Conservation (phyloP, 2,329 filamentous ascomycete species). For the Venturiaceae sp. region DNA sequence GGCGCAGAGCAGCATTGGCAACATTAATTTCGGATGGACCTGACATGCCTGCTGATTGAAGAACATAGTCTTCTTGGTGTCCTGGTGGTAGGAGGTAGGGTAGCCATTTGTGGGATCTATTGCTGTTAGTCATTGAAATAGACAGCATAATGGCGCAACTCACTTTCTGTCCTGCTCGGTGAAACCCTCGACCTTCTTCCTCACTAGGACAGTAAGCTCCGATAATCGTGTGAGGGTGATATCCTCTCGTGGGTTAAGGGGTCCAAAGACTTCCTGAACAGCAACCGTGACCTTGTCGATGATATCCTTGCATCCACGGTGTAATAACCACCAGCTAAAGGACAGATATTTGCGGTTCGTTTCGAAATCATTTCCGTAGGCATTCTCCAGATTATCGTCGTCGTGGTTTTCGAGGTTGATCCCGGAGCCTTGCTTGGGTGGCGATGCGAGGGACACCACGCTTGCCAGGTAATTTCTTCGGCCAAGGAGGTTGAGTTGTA, state of each 20-base stretch:
- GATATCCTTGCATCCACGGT: conserved; percentile 78
- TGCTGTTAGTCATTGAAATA: conserved; percentile 3
- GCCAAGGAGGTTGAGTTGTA: conserved; percentile 93
- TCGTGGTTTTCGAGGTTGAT: conserved; percentile 92
- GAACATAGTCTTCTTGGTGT: conserved; percentile 71
- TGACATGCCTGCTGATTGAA: conserved; percentile 74
- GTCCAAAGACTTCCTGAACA: conserved; percentile 83
- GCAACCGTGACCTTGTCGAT: conserved; percentile 74
- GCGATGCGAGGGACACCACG: conserved; percentile 81
- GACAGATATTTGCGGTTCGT: conserved; percentile 91
- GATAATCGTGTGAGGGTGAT: conserved; percentile 72
- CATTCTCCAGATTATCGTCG: conserved; percentile 73
- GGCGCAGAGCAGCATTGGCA: conserved; percentile 55
- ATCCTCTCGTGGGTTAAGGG: conserved; percentile 78
- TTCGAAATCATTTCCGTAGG: conserved; percentile 88
- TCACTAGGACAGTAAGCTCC: conserved; percentile 71
- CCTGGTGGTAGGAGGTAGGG: conserved; percentile 70
- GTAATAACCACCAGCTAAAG: conserved; percentile 96
- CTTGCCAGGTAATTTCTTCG: conserved; percentile 92
- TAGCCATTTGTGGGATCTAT: conserved; percentile 61
- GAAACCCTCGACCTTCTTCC: conserved; percentile 72
- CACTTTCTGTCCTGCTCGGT: conserved; percentile 54
- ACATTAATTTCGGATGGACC: conserved; percentile 24
- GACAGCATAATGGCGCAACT: conserved; percentile 8
- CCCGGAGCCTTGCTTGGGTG: conserved; percentile 45